Evolutionary conservation across 495 filamentous ascomycete species (phyloP).

Genomic region (Penicillium flavigenum): DNA sequence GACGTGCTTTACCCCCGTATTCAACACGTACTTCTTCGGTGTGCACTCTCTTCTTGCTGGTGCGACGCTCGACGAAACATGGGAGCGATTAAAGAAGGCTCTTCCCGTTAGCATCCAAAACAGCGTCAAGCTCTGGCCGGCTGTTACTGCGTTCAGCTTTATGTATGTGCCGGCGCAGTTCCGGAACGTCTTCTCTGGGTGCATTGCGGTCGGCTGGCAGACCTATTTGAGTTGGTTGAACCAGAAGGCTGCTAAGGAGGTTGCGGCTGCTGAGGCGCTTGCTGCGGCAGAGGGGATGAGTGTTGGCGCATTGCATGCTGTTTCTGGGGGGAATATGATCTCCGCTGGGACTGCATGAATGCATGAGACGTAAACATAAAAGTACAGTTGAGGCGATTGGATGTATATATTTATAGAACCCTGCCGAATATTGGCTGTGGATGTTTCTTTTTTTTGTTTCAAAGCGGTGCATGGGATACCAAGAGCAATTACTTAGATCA

Average conservation of each 20-base stretch:
- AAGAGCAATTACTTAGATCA: conserved; percentile 18
- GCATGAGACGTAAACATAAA: neutral
- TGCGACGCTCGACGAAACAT: conserved; percentile 58
- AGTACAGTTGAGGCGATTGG: neutral
- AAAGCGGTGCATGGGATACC: conserved; percentile 26
- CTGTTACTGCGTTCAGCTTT: conserved; percentile 84
- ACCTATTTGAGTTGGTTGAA: conserved; percentile 85
- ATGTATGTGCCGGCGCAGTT: conserved; percentile 77
- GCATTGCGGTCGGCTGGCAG: conserved; percentile 86
- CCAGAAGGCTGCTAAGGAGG: conserved; percentile 63
- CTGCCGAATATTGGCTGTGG: conserved; percentile 5
- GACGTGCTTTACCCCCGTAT: conserved; percentile 75
- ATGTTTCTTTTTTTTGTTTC: conserved; percentile 9
- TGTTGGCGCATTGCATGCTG: conserved; percentile 9
- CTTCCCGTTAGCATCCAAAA: conserved; percentile 76
- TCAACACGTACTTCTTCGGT: conserved; percentile 91
- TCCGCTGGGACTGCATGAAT: conserved; percentile 30
- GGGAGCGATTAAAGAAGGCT: conserved; percentile 68
- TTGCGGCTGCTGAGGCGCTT: conserved; percentile 33
- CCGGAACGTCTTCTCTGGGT: conserved; percentile 72
- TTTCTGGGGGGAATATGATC: conserved; percentile 12
- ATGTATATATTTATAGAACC: conserved; percentile 20
- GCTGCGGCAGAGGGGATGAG: conserved; percentile 22
- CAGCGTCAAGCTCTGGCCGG: conserved; percentile 85
- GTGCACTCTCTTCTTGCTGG: conserved; percentile 67